Conservation (phyloP, 2,329 filamentous ascomycete genomes). For the Colletotrichum sp. region DNA sequence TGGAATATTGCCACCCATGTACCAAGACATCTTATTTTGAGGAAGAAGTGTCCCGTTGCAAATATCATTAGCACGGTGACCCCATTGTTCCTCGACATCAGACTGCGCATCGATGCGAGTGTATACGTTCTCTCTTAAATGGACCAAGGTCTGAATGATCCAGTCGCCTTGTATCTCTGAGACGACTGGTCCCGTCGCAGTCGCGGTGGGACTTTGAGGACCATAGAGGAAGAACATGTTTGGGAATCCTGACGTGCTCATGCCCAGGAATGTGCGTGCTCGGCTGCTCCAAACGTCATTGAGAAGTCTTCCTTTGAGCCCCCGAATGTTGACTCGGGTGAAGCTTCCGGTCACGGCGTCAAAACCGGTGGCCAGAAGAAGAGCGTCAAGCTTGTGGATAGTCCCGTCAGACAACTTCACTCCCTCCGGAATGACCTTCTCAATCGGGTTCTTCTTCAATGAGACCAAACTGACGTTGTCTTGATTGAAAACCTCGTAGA, state of each 20-base stretch:
- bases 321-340: constrained; percentile 40
- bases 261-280: constrained; percentile 35
- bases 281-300: not conserved
- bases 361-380: constrained; percentile 37
- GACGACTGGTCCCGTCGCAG: constrained; percentile 43
- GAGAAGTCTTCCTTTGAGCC: constrained; percentile 27
- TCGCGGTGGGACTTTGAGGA: constrained; percentile 42
- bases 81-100: constrained; percentile 35
- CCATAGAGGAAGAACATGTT: constrained; percentile 51
- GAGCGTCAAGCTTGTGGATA: constrained; percentile 25
- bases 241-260: constrained; percentile 43
- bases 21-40: constrained; percentile 30
- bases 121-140: constrained; percentile 30
- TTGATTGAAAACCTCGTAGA: constrained; percentile 49
- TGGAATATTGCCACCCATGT: constrained; percentile 45
- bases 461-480: constrained; percentile 45
- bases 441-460: constrained; percentile 24
- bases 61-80: not conserved
- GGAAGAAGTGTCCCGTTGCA: not conserved
- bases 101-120: constrained; percentile 30
- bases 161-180: constrained; percentile 45
- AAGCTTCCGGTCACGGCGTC: constrained; percentile 46
- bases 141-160: constrained; percentile 36
- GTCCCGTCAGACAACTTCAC: not conserved
- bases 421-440: not conserved